phyloP scores from a whole-genome alignment of 176 grass and related monocot genomes.

The Themeda triandra region DNA sequence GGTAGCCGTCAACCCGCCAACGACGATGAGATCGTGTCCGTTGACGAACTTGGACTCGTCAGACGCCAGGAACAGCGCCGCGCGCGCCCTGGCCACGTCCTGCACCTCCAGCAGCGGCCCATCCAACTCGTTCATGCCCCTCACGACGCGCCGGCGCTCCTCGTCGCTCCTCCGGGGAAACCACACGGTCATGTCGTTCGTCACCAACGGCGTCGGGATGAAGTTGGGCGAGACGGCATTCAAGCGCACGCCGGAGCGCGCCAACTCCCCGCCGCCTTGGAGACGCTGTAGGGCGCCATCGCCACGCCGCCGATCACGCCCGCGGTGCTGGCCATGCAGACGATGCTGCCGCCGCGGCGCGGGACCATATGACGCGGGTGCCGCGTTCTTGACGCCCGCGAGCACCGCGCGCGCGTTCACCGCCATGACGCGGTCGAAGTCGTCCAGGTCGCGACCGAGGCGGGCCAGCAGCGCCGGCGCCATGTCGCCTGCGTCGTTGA shows the following conservation, averaged over 20 bases:
- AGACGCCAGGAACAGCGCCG: not conserved
- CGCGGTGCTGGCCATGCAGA: slow-evolving; percentile 40
- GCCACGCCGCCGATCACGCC: not conserved
- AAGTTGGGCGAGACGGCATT: not conserved
- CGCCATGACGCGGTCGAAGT: slow-evolving; percentile 55
- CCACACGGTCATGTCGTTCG: accelerated
- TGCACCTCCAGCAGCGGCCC: not conserved
- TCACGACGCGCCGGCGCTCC: not conserved
- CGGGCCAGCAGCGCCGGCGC: not conserved
- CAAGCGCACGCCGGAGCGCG: not conserved
- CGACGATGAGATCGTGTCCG: not conserved
- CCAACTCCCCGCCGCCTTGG: not conserved
- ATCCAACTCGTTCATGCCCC: not conserved
- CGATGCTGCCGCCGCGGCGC: slow-evolving; percentile 47
- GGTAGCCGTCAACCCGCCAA: not conserved
- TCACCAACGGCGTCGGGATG: not conserved
- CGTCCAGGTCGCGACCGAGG: slow-evolving; percentile 21
- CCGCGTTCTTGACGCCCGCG: slow-evolving; percentile 65
- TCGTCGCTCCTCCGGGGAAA: not conserved
- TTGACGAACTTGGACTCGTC: not conserved
- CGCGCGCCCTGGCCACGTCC: not conserved
- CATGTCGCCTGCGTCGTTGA: slow-evolving; percentile 39
- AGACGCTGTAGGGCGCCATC: not conserved
- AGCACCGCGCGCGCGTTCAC: slow-evolving; percentile 28
- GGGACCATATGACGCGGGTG: too few relatives aligned